Conservation (phyloP, 305 asterid species). For the Ajuga reptans region DNA sequence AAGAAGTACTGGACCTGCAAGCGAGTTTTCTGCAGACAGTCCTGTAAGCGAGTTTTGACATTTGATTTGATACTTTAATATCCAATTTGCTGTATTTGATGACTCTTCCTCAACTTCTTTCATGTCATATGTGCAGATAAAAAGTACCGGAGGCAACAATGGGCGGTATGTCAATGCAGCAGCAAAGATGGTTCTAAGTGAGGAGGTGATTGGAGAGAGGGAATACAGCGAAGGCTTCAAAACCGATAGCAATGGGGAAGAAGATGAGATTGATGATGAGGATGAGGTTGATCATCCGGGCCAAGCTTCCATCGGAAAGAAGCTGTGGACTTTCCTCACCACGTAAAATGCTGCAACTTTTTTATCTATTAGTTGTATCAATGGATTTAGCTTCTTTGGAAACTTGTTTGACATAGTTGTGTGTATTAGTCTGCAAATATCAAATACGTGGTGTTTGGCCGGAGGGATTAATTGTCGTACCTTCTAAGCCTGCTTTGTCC, state of each 20-base stretch:
- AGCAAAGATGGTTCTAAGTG: conserved; percentile 35
- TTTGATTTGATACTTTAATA: neutral
- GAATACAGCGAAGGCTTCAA: conserved; percentile 35
- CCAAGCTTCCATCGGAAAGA: conserved; percentile 77
- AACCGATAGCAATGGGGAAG: conserved; percentile 34
- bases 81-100: neutral
- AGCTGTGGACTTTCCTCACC: conserved; percentile 86
- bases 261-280: conserved; percentile 35
- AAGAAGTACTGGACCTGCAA: conserved; percentile 39
- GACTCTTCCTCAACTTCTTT: neutral
- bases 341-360: conserved; percentile 34
- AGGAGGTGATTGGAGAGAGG: conserved; percentile 43
- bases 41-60: conserved; percentile 28
- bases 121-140: conserved; percentile 34
- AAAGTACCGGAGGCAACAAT: conserved; percentile 32
- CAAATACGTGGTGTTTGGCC: conserved; percentile 21
- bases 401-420: conserved; percentile 29
- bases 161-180: conserved; percentile 26
- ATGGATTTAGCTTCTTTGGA: conserved; percentile 17
- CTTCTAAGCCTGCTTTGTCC: conserved; percentile 1
- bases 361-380: conserved; percentile 18
- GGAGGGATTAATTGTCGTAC: conserved; percentile 12
- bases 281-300: conserved; percentile 72
- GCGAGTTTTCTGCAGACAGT: conserved; percentile 60
- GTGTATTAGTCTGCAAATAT: conserved; percentile 47